These are phyloP conservation scores for Sarocladium brachiariae DNA, from an alignment of 2,329 filamentous ascomycete species.

Conservation along the genomic window DNA sequence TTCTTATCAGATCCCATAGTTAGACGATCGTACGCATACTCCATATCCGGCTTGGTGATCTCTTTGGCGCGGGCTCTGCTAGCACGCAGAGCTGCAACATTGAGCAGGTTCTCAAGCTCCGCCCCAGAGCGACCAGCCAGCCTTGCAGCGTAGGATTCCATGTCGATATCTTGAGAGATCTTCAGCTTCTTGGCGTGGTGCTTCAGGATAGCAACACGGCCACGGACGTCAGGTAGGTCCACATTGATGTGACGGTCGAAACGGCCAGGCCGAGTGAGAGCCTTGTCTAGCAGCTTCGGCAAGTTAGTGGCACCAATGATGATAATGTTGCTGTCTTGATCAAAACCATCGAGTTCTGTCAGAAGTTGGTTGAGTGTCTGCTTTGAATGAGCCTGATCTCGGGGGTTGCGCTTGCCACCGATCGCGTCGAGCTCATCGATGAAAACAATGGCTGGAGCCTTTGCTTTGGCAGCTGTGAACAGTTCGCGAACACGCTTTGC, in stretches of 20 bases:
- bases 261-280: constrained; percentile 84
- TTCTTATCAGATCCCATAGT: constrained; percentile 93
- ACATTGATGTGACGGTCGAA: constrained; percentile 93
- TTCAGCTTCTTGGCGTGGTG: constrained; percentile 93
- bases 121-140: constrained; percentile 92
- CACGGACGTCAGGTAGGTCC: constrained; percentile 83
- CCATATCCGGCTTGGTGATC: constrained; percentile 74
- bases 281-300: constrained; percentile 88
- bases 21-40: constrained; percentile 98
- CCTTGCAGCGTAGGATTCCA: constrained; percentile 75
- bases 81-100: constrained; percentile 92
- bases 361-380: constrained; percentile 96
- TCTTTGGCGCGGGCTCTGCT: constrained; percentile 74
- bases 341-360: constrained; percentile 94
- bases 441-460: constrained; percentile 90
- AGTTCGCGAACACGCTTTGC: constrained; percentile 93
- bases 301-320: constrained; percentile 97
- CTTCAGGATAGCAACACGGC: constrained; percentile 84
- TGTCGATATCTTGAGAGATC: constrained; percentile 70
- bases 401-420: constrained; percentile 84
- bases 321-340: constrained; percentile 89
- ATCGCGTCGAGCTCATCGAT: constrained; percentile 94
- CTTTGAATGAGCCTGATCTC: constrained; percentile 91
- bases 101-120: constrained; percentile 93
- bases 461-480: constrained; percentile 74